These are phyloP conservation scores for Boletellus sp. DNA, from an alignment of 768 basidiomycete genomes.

Conservation along the genomic window DNA sequence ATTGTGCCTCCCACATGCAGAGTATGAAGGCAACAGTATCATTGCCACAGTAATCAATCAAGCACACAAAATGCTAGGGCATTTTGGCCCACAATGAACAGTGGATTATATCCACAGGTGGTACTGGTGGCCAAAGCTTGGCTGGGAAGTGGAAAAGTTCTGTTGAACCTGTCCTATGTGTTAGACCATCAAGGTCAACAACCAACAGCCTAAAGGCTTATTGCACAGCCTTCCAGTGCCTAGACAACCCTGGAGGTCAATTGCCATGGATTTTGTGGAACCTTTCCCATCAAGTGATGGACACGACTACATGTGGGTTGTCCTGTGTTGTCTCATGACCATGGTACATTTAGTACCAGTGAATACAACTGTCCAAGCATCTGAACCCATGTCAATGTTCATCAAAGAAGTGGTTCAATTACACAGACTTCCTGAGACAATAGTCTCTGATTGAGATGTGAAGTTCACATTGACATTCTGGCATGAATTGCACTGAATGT, in stretches of 20 bases:
- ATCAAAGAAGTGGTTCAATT: slow-evolving; percentile 22
- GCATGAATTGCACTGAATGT: slow-evolving; percentile 9
- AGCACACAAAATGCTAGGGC: too few relatives aligned
- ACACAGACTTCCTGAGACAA: slow-evolving; percentile 28
- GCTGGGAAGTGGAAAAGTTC: slow-evolving; percentile 24
- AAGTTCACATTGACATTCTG: slow-evolving; percentile 30
- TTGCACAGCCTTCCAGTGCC: slow-evolving; percentile 6
- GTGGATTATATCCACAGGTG: too few relatives aligned
- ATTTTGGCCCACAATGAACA: too few relatives aligned
- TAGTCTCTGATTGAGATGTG: slow-evolving; percentile 29
- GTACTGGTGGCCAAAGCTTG: slow-evolving; percentile 39
- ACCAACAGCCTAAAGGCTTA: slow-evolving; percentile 4
- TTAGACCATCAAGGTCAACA: slow-evolving; percentile 9
- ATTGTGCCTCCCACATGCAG: too few relatives aligned
- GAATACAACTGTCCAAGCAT: neutral
- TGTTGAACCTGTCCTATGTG: slow-evolving; percentile 20
- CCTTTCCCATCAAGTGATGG: slow-evolving; percentile 14
- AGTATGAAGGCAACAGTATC: too few relatives aligned
- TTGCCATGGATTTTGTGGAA: slow-evolving; percentile 19
- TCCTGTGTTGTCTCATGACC: slow-evolving; percentile 22
- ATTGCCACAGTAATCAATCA: too few relatives aligned
- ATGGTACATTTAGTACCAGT: slow-evolving; percentile 26
- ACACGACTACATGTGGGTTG: slow-evolving; percentile 23
- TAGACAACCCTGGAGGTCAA: slow-evolving; percentile 7
- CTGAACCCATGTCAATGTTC: slow-evolving; percentile 9